Evolutionary conservation across 495 filamentous ascomycete genomes (phyloP).

Genomic region (Xylaria longipes): DNA sequence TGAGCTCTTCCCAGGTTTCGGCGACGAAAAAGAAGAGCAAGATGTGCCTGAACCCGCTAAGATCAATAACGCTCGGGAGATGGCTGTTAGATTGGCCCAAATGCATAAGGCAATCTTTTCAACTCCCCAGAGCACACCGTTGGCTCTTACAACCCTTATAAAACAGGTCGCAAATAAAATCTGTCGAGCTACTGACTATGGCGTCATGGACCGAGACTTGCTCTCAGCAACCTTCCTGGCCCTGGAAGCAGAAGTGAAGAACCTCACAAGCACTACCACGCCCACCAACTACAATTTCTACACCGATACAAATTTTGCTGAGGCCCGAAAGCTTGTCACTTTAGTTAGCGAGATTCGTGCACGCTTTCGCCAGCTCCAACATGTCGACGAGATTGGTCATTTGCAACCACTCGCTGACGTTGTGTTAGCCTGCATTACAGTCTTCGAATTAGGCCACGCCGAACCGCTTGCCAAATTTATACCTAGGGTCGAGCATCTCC

Average conservation of each 20-base stretch:
- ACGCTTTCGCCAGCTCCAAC: constrained; percentile 73
- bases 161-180: constrained; percentile 45
- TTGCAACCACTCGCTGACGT: constrained; percentile 74
- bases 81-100: constrained; percentile 52
- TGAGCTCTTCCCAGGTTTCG: constrained; percentile 80
- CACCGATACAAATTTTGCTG: constrained; percentile 73
- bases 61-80: constrained; percentile 45
- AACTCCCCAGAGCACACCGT: constrained; percentile 37
- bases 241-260: constrained; percentile 63
- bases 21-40: constrained; percentile 53
- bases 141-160: constrained; percentile 47
- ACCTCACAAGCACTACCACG: constrained; percentile 50
- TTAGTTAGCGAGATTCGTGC: constrained; percentile 69
- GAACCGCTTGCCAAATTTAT: constrained; percentile 87
- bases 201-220: constrained; percentile 51
- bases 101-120: constrained; percentile 59
- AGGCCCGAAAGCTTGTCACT: constrained; percentile 72
- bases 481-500: constrained; percentile 81
- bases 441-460: constrained; percentile 75
- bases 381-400: constrained; percentile 62
- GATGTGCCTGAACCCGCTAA: constrained; percentile 27
- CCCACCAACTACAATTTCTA: constrained; percentile 81
- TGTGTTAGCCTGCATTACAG: constrained; percentile 70
- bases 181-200: constrained; percentile 41
- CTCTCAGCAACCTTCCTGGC: constrained; percentile 70